Base-by-base conservation (phyloP, 2,329 filamentous ascomycete genomes). In the Aspergillus pseudoterreus region DNA sequence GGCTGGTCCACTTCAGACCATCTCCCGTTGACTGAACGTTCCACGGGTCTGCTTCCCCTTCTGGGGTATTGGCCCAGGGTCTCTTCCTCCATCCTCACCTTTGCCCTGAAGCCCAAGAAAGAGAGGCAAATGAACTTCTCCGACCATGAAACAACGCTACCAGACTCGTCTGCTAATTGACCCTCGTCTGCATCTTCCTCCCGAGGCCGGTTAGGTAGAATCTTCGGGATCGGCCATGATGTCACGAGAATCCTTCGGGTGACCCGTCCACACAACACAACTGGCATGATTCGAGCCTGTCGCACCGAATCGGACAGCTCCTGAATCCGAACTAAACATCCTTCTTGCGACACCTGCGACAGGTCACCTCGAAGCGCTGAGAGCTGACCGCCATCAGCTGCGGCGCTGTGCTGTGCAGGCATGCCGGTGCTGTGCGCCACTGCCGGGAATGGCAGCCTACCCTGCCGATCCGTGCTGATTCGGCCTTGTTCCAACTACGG, bases 401-500 rank as follows among this genome's bases (percentile, higher is more conserved):
- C 6, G 15, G 11, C 8, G 36, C 38, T 38, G 19, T 24, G 33
- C 19, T 38, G 19, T 24, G 33, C 19, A 24, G 41, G 21, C 19
- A 32, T 33, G 30, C 14, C 35, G 39, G 19, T 43, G 36, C 45
- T 42, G 21, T 30, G 39, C 45, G 49, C 44, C 52, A 47, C 45
- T 11, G 33, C 54, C 52, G 52, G 49, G 41, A 47, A 47, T 49
- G 54, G 54, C 46, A 54, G 42, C 27, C 4, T 36, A 15, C n/a
- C 11, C 22, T 52, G 52, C 43, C 46, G 52, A 54, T 54, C 52
- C 45, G 42, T 30, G 45, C 44, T 46, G 15, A 33, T 52, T 54
- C 52, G 52, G 49, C 52, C 49, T 52, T 32, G 8, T 33, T 14
- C 30, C 35, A 17, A 43, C 30, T 11, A 19, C 19, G 19, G 19